Evolutionary conservation across 495 filamentous ascomycete genomes (phyloP).

Genomic region (Bathelium albidoporum): DNA sequence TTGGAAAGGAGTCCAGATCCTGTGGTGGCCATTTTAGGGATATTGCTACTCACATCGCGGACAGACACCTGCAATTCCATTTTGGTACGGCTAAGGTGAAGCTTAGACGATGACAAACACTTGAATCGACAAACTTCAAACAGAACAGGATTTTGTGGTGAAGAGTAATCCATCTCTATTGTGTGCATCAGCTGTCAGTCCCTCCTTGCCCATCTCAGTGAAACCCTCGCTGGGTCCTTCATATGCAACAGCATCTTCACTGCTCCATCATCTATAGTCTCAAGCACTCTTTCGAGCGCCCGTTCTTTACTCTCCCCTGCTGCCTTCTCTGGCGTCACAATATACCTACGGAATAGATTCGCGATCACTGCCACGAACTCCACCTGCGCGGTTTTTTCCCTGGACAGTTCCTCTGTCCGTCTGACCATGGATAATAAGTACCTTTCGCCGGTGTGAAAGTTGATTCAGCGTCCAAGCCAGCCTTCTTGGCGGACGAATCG

Average conservation of each 20-base stretch:
- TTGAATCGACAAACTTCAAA: neutral
- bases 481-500: neutral
- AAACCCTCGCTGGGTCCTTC: neutral
- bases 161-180: neutral
- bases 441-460: constrained; percentile 17
- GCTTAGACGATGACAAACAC: no score
- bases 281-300: constrained; percentile 4
- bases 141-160: neutral
- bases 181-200: neutral
- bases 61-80: no score
- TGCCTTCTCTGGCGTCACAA: constrained; percentile 9
- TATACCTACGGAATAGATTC: constrained; percentile 10
- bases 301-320: constrained; percentile 7
- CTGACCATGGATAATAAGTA: constrained; percentile 13
- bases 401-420: constrained; percentile 17
- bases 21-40: no score
- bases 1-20: no score
- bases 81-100: no score
- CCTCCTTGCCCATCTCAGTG: neutral
- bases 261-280: constrained; percentile 7
- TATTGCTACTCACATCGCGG: no score
- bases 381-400: constrained; percentile 18
- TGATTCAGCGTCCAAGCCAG: neutral
- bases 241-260: constrained; percentile 19
- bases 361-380: constrained; percentile 18